Conservation (phyloP, 345 rosid genomes). For the Limnanthes douglasii region DNA sequence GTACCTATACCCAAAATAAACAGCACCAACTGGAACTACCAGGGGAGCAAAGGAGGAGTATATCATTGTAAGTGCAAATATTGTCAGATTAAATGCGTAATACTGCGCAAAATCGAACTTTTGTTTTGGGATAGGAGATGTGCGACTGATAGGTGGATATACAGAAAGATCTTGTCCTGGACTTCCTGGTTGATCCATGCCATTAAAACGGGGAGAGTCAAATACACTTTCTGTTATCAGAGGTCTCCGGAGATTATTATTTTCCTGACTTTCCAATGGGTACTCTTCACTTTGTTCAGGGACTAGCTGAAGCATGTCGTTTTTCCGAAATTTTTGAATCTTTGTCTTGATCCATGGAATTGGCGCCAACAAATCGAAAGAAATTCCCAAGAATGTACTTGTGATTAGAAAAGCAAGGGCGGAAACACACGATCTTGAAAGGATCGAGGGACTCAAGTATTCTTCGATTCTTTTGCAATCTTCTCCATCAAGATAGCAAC, state of each 20-base stretch:
- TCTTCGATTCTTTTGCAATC: slow-evolving; percentile 96
- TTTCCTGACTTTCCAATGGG: slow-evolving; percentile 57
- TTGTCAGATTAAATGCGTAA: slow-evolving; percentile 87
- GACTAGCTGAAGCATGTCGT: slow-evolving; percentile 94
- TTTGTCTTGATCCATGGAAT: slow-evolving; percentile 96
- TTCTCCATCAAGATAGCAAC: slow-evolving; percentile 94
- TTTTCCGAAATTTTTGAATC: slow-evolving; percentile 69
- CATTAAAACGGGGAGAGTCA: slow-evolving; percentile 40
- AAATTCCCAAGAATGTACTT: slow-evolving; percentile 90
- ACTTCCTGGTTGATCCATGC: slow-evolving; percentile 29
- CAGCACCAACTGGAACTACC: slow-evolving; percentile 86
- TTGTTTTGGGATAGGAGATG: slow-evolving; percentile 89
- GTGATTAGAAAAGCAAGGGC: slow-evolving; percentile 87
- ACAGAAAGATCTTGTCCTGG: slow-evolving; percentile 64
- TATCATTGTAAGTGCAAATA: slow-evolving; percentile 84
- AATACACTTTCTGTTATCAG: slow-evolving; percentile 47
- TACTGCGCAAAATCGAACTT: slow-evolving; percentile 95
- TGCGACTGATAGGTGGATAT: slow-evolving; percentile 73
- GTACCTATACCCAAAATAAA: slow-evolving; percentile 90
- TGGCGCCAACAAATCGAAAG: slow-evolving; percentile 82
- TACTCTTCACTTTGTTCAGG: slow-evolving; percentile 83
- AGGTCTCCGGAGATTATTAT: slow-evolving; percentile 52
- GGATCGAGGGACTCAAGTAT: slow-evolving; percentile 86
- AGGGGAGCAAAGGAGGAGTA: slow-evolving; percentile 87
- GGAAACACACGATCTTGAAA: slow-evolving; percentile 87